Evolutionary conservation across 768 basidiomycete genomes (phyloP).

Genomic region (Calocybe cyanea): DNA sequence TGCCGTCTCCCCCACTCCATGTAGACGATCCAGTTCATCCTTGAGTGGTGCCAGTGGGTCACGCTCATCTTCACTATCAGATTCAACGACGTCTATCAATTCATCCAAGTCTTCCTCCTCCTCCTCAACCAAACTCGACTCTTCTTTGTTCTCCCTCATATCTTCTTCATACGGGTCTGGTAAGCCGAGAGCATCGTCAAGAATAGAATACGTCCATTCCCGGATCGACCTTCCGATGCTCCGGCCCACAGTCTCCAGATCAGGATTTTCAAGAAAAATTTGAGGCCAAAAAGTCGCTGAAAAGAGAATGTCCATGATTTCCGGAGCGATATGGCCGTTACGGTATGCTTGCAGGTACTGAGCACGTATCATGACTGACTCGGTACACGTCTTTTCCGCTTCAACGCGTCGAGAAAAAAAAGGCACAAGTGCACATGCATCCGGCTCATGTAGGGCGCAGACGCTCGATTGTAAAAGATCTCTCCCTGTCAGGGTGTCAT

Average conservation of each 20-base stretch:
- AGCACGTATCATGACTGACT: slow-evolving; percentile 36
- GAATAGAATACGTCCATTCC: slow-evolving; percentile 60
- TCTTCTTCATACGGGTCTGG: slow-evolving; percentile 26
- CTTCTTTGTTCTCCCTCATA: slow-evolving; percentile 10
- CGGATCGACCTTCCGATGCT: slow-evolving; percentile 63
- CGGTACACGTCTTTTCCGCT: slow-evolving; percentile 20
- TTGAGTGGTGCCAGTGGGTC: slow-evolving; percentile 69
- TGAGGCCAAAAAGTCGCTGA: slow-evolving; percentile 68
- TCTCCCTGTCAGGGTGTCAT: slow-evolving; percentile 30
- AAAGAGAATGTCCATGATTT: slow-evolving; percentile 54
- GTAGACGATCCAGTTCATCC: slow-evolving; percentile 61
- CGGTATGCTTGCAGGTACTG: slow-evolving; percentile 65
- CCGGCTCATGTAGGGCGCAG: slow-evolving; percentile 60
- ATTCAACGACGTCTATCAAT: slow-evolving; percentile 66
- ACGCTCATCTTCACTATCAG: slow-evolving; percentile 40
- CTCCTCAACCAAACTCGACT: slow-evolving; percentile 19
- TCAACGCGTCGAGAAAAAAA: slow-evolving; percentile 44
- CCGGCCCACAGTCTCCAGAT: slow-evolving; percentile 60
- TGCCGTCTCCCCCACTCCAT: slow-evolving; percentile 33
- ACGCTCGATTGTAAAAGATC: slow-evolving; percentile 28
- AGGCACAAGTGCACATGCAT: slow-evolving; percentile 51
- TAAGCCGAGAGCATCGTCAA: slow-evolving; percentile 67
- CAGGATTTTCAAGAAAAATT: slow-evolving; percentile 76
- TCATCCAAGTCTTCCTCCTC: slow-evolving; percentile 45
- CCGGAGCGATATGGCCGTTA: slow-evolving; percentile 50